Evolutionary conservation across 1,284 basidiomycete species (phyloP).

Genomic region (Irpex sp.): DNA sequence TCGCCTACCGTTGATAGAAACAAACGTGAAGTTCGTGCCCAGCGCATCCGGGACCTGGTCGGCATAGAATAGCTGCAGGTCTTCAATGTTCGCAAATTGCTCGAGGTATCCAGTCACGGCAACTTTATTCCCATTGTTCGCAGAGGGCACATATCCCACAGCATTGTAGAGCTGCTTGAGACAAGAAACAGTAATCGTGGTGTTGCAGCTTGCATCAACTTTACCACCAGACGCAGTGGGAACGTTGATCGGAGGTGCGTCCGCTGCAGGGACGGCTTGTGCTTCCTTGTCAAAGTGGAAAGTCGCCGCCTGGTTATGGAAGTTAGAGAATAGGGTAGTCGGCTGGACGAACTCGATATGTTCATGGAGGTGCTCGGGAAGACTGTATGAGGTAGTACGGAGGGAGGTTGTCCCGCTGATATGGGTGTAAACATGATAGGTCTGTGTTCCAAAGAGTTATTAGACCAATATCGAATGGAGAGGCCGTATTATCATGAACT

Average conservation of each 20-base stretch:
- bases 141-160: constrained; percentile 41
- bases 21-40: constrained; percentile 42
- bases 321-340: constrained; percentile 66
- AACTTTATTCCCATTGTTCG: constrained; percentile 44
- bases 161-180: constrained; percentile 54
- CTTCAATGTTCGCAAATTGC: constrained; percentile 50
- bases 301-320: constrained; percentile 29
- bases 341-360: constrained; percentile 74
- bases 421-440: constrained; percentile 62
- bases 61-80: constrained; percentile 38
- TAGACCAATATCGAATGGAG: not conserved
- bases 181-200: constrained; percentile 53
- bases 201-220: constrained; percentile 50
- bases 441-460: constrained; percentile 31
- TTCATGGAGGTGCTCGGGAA: constrained; percentile 55
- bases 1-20: constrained; percentile 28
- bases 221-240: constrained; percentile 31
- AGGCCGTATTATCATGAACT: constrained; percentile 18
- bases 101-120: constrained; percentile 60
- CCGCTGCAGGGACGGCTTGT: constrained; percentile 20
- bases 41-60: constrained; percentile 30
- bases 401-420: constrained; percentile 48
- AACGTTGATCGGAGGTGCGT: constrained; percentile 23
- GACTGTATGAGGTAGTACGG: constrained; percentile 67
- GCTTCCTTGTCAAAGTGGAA: constrained; percentile 30